Evolutionary conservation across 768 basidiomycete species (phyloP).

Genomic region (Russula olivacea): DNA sequence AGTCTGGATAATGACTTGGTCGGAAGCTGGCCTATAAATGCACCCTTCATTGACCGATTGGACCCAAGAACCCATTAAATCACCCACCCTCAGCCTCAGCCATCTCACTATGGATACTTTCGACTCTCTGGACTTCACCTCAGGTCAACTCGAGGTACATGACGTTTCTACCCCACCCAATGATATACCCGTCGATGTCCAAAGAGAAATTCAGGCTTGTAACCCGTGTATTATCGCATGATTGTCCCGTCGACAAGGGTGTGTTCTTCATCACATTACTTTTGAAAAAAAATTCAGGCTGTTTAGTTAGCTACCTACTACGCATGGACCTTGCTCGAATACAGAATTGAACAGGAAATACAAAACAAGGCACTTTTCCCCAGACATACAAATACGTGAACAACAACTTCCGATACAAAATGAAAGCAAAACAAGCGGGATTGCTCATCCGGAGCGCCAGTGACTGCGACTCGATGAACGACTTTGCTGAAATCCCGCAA

Average conservation of each 20-base stretch:
- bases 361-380: no score
- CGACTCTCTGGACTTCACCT: background rate
- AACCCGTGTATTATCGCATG: conserved; percentile 4
- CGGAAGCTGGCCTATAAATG: background rate
- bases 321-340: no score
- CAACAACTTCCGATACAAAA: no score
- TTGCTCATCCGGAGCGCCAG: conserved; percentile 12
- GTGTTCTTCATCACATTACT: background rate
- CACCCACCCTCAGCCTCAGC: background rate
- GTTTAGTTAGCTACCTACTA: no score
- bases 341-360: no score
- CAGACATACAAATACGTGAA: no score
- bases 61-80: background rate
- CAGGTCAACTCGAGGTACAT: background rate
- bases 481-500: conserved; percentile 18
- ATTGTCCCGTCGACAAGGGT: background rate
- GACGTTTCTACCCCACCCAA: background rate
- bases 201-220: background rate
- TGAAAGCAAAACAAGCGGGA: background rate
- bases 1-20: background rate
- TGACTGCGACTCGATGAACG: conserved; percentile 17
- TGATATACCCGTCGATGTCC: background rate
- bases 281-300: no score
- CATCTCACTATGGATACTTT: conserved; percentile 1
- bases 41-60: background rate